Evolutionary conservation across 441 rosid genomes (phyloP), one percentile per base, ranked within the genome.

Genomic region (Pelargonium myrrhifolium): DNA sequence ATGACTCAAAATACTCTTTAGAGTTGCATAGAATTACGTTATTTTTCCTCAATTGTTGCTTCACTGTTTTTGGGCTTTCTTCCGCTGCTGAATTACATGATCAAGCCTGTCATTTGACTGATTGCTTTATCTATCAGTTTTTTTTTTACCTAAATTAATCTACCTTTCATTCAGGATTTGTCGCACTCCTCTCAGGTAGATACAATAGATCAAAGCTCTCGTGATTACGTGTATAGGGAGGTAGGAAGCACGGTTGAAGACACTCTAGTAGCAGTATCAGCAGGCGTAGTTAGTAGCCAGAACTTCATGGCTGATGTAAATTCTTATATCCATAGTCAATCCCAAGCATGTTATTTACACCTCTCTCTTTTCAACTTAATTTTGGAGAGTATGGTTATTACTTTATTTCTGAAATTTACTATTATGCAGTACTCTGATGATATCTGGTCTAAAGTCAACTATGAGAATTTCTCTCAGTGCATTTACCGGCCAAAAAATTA

Each of bases 391-490:
- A 42, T 42, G 47, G 26, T 35, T 31, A 35, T 62, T 42, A 28
- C 20, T 63, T 69, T 43, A 31, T 55, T 68, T 45, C 18, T 76
- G 66, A 77, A 72, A 42, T 75, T 75, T 69, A 35, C 72, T 71
- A 74, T 74, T 49, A 9, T 78, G 75, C 81, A 93, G 98, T 72
- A 69, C 72, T 75, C 89, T 24, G 26, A 24, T 74, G 96, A 82
- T 71, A 86, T 90, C 62, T 90, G 90, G 97, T 84, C 88, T 40
- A 81, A 79, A 76, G 94, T 94, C 43, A 80, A 88, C 69, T 87
- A 91, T 31, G 85, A 86, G 39, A 87, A 90, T 77, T 86, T 79
- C 83, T 77, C 80, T 14, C 96, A 83, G 71, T 93, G 98, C 74
- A 71, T 90, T 64, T 89, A 74, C 56, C 78, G 47, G 62, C 64